Percentiles rank a stretch among this genome's conserved stretches.
Evolutionary conservation across 305 asterid species (phyloP).

Genomic region (Vinca major): DNA sequence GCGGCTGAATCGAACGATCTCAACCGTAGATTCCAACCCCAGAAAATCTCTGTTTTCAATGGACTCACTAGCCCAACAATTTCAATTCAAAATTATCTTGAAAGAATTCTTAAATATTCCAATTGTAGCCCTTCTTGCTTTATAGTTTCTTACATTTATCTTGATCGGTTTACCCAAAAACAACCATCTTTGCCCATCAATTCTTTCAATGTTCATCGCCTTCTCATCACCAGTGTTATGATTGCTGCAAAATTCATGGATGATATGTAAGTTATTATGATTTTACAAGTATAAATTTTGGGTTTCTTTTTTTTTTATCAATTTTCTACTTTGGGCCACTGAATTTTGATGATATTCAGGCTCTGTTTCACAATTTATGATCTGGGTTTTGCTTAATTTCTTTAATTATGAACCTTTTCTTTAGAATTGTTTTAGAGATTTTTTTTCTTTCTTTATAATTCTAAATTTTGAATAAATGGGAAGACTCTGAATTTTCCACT

Average conservation of each 20-base stretch:
- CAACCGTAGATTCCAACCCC: slow-evolving; percentile 28
- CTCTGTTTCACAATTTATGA: background rate
- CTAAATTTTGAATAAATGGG: background rate
- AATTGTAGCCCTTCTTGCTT: slow-evolving; percentile 92
- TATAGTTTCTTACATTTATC: slow-evolving; percentile 84
- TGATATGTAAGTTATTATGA: slow-evolving; percentile 49
- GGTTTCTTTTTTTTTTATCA: background rate
- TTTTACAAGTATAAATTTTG: background rate
- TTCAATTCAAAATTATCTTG: slow-evolving; percentile 60
- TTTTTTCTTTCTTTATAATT: background rate
- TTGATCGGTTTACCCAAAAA: slow-evolving; percentile 73
- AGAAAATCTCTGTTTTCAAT: slow-evolving; percentile 69
- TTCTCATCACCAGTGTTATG: slow-evolving; percentile 93
- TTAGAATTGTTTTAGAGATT: background rate
- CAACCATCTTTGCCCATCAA: slow-evolving; percentile 70
- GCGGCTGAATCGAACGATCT: slow-evolving; percentile 76
- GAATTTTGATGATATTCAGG: no score
- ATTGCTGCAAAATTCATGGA: slow-evolving; percentile 97
- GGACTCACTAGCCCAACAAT: slow-evolving; percentile 75
- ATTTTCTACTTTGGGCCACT: background rate
- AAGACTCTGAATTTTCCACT: no score
- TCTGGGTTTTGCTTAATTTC: background rate
- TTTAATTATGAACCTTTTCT: background rate
- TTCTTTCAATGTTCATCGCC: slow-evolving; percentile 76
- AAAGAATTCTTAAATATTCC: slow-evolving; percentile 87